Percentiles rank a stretch among this genome's conserved stretches.
Conservation (phyloP, 805 yeast genomes). For the Saturnispora mendoncae region DNA sequence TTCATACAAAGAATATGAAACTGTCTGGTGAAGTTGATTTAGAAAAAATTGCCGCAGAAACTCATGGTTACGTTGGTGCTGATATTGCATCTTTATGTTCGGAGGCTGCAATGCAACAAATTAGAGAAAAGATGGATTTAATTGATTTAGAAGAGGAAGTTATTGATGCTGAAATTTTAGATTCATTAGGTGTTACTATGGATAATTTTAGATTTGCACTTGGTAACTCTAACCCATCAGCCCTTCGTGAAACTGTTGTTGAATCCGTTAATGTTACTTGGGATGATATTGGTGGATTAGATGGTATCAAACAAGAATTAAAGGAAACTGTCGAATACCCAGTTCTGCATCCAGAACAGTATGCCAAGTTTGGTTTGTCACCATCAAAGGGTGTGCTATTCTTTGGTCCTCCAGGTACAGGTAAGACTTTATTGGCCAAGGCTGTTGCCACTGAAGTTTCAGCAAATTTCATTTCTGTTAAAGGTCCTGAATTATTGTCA, state of each 20-base stretch:
- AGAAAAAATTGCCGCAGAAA: conserved; percentile 92
- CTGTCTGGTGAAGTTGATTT: conserved; percentile 90
- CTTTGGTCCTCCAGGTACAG: conserved; percentile 99
- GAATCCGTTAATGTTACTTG: conserved; percentile 97
- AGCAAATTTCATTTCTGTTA: conserved; percentile 94
- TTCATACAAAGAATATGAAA: conserved; percentile 98
- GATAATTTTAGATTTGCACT: conserved; percentile 97
- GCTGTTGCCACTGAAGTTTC: conserved; percentile 99
- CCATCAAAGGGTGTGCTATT: conserved; percentile 98
- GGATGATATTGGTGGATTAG: conserved; percentile 99
- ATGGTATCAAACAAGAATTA: conserved; percentile 89
- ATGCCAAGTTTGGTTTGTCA: conserved; percentile 93
- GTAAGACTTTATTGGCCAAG: conserved; percentile 96
- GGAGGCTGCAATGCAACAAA: conserved; percentile 99
- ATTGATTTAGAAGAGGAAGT: conserved; percentile 94
- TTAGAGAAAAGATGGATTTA: conserved; percentile 97
- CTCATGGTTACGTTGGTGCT: conserved; percentile 99
- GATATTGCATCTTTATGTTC: conserved; percentile 97
- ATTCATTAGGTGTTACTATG: conserved; percentile 96
- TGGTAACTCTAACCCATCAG: conserved; percentile 97
- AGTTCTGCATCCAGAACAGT: conserved; percentile 97
- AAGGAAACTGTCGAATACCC: conserved; percentile 99
- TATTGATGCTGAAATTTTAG: conserved; percentile 94
- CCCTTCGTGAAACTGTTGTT: conserved; percentile 97
- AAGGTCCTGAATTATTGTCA: conserved; percentile 93